These are phyloP conservation scores for Ophiostoma angusticollis DNA, from an alignment of 2,329 filamentous ascomycete species.

Conservation along the genomic window DNA sequence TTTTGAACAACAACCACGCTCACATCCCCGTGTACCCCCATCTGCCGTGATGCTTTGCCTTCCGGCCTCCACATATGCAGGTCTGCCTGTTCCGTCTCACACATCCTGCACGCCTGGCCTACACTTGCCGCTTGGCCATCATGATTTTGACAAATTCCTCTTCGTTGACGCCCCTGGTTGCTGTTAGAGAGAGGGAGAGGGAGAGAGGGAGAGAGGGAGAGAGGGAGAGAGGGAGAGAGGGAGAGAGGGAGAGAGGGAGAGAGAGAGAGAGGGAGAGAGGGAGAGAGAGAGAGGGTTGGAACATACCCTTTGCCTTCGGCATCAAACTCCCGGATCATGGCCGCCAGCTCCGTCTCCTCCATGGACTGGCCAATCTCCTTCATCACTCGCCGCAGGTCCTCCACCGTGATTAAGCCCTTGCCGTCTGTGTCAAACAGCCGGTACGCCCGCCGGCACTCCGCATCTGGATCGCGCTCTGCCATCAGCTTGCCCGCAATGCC, in stretches of 20 bases:
- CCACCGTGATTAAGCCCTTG: constrained; percentile 83
- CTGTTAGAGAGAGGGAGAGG: not conserved
- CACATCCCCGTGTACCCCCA: too few relatives aligned
- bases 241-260: not conserved
- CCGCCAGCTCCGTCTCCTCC: constrained; percentile 80
- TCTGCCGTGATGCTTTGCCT: not conserved
- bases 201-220: not conserved
- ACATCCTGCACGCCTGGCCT: too few relatives aligned
- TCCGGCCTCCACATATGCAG: not conserved
- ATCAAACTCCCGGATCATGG: constrained; percentile 98
- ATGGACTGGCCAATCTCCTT: constrained; percentile 85
- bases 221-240: not conserved
- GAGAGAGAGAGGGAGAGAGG: not conserved
- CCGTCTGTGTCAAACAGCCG: constrained; percentile 82
- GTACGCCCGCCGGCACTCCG: constrained; percentile 86
- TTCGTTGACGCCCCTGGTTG: constrained; percentile 42
- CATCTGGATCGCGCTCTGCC: constrained; percentile 67
- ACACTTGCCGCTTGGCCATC: constrained; percentile 24
- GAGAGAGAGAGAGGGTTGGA: not conserved
- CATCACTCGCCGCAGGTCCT: constrained; percentile 77
- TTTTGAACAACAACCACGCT: too few relatives aligned
- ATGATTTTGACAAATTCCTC: constrained; percentile 58
- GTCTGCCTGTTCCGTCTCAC: too few relatives aligned
- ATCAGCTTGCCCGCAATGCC: constrained; percentile 70
- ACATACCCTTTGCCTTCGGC: constrained; percentile 66